Conservation (phyloP, 805 yeast species). For the Cyberlindnera xishuangbannaensis region DNA sequence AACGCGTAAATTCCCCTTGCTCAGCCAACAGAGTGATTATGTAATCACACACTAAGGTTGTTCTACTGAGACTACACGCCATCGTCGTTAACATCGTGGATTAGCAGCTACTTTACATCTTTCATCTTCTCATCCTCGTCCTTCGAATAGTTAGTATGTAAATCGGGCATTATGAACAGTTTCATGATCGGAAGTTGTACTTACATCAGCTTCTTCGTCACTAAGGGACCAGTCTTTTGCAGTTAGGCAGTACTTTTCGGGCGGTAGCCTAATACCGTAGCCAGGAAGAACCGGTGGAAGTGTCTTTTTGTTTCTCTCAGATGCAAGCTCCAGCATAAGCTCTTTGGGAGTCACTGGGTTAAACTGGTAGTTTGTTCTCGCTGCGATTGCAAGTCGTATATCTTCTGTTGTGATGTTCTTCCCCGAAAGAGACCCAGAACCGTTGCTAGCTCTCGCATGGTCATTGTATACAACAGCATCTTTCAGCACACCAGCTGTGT, state of each 20-base stretch:
- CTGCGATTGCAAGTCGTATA: conserved; percentile 84
- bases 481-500: conserved; percentile 78
- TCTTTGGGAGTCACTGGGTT: conserved; percentile 96
- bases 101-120: conserved; percentile 14
- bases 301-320: conserved; percentile 83
- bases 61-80: too few relatives aligned
- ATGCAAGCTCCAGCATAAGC: conserved; percentile 81
- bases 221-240: conserved; percentile 70
- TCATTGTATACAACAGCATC: conserved; percentile 90
- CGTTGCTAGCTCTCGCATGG: conserved; percentile 50
- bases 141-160: conserved; percentile 9
- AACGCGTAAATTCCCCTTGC: too few relatives aligned
- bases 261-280: conserved; percentile 92
- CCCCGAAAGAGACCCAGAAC: conserved; percentile 33
- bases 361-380: conserved; percentile 92
- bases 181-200: too few relatives aligned
- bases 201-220: conserved; percentile 33
- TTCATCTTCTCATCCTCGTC: conserved; percentile 23
- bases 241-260: conserved; percentile 93
- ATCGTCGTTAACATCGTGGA: too few relatives aligned
- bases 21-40: too few relatives aligned
- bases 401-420: conserved; percentile 78
- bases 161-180: too few relatives aligned
- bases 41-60: too few relatives aligned
- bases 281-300: conserved; percentile 87